A percentile compares a stretch with the other conserved stretches of the same genome.
These are phyloP conservation scores for Raphanus hybrid DNA, from an alignment of 441 rosid species.

Conservation along the genomic window DNA sequence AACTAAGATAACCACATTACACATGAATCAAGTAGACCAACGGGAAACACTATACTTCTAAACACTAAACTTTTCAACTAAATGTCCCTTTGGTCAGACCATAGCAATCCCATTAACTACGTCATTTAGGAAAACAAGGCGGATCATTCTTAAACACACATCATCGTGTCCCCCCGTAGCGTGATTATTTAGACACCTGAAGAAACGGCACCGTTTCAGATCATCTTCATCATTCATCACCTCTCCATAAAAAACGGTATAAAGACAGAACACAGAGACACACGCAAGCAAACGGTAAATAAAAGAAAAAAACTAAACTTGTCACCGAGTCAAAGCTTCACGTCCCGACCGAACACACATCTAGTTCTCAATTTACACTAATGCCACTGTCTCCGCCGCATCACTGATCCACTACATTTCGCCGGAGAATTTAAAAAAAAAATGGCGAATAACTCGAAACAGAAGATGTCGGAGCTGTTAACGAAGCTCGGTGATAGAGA, in stretches of 20 bases:
- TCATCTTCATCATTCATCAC: constrained; percentile 35
- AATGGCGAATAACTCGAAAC: constrained; percentile 64
- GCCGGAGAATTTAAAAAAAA: constrained; percentile 28
- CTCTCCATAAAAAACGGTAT: constrained; percentile 27
- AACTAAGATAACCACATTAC: constrained; percentile 1
- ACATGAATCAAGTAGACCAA: constrained; percentile 9
- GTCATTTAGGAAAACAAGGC: constrained; percentile 13
- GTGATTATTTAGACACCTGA: constrained; percentile 36
- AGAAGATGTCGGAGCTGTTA: constrained; percentile 55
- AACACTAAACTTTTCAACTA: neutral
- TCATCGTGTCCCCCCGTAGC: constrained; percentile 39
- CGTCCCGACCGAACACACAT: constrained; percentile 29
- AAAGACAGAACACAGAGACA: constrained; percentile 12
- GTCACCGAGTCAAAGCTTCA: constrained; percentile 2
- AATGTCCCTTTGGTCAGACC: neutral
- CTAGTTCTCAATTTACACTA: constrained; percentile 29
- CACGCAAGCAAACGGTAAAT: constrained; percentile 9
- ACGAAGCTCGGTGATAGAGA: constrained; percentile 88
- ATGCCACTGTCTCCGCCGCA: constrained; percentile 41
- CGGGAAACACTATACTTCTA: constrained; percentile 1
- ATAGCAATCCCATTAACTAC: neutral
- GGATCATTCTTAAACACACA: constrained; percentile 31
- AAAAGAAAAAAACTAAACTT: neutral
- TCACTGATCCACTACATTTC: neutral
- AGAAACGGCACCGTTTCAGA: constrained; percentile 41